Conservation (phyloP, 345 rosid genomes). For the Salix exigua region DNA sequence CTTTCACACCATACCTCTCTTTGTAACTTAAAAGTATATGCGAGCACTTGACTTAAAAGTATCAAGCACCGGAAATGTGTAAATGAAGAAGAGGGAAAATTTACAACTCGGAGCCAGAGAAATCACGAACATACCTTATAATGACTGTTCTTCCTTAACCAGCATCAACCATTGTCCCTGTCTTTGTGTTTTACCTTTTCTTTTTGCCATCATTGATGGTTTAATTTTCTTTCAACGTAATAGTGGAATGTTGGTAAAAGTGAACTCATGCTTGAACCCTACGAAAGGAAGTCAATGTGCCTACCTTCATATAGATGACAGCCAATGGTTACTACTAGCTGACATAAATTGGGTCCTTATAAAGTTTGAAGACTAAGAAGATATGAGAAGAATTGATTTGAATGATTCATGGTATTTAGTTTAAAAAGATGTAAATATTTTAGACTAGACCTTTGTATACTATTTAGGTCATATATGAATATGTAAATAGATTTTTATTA, state of each 20-base stretch:
- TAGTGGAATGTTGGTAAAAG: slow-evolving; percentile 21
- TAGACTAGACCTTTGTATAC: too few species aligned
- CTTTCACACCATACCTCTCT: too few species aligned
- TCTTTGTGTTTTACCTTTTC: not conserved
- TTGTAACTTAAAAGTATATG: not conserved
- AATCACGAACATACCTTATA: not conserved
- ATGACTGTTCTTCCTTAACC: slow-evolving; percentile 6
- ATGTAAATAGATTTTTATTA: too few species aligned
- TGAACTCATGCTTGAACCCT: not conserved
- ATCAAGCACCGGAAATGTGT: not conserved
- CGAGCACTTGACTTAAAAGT: slow-evolving; percentile 8
- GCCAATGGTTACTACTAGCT: too few species aligned
- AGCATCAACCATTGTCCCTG: slow-evolving; percentile 9
- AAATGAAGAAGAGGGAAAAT: not conserved
- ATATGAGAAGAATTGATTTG: too few species aligned
- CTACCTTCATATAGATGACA: not conserved
- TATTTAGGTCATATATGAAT: too few species aligned
- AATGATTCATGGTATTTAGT: too few species aligned
- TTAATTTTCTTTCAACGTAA: not conserved
- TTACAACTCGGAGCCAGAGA: not conserved
- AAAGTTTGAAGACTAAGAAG: too few species aligned
- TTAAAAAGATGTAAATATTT: too few species aligned
- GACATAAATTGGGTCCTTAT: too few species aligned
- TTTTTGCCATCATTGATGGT: not conserved
- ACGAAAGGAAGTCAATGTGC: not conserved